Evolutionary conservation across 2,329 filamentous ascomycete species (phyloP).

Genomic region (Talaromyces sp.): DNA sequence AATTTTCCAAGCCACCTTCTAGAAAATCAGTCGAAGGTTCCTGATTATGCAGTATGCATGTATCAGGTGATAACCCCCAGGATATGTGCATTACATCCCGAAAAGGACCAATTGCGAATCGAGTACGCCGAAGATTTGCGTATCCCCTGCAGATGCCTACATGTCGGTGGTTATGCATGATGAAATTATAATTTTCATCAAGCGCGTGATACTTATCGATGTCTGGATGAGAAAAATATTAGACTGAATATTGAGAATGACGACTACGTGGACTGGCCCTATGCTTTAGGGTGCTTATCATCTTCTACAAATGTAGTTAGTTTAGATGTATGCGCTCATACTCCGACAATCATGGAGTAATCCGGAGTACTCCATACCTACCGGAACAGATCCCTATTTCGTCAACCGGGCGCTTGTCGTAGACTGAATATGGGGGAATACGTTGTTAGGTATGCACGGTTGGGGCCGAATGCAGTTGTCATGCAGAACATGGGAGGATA

Average conservation of each 20-base stretch:
- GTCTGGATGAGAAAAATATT: neutral
- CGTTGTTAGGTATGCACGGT: neutral
- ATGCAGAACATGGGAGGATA: neutral
- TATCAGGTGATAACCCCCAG: neutral
- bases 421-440: neutral
- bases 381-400: neutral
- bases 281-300: too few relatives aligned
- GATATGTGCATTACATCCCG: neutral
- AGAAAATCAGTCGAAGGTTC: slow-evolving; percentile 2
- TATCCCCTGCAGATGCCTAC: neutral
- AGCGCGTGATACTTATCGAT: neutral
- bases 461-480: neutral
- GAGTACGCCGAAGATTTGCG: neutral
- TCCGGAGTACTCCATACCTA: neutral
- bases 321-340: too few relatives aligned
- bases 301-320: too few relatives aligned
- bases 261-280: neutral
- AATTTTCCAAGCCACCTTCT: neutral
- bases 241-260: neutral
- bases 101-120: neutral
- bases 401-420: neutral
- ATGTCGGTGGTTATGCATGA: neutral
- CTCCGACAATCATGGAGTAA: neutral
- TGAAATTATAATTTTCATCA: neutral
- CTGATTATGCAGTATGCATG: neutral